Evolutionary conservation across 2,329 filamentous ascomycete genomes (phyloP), one percentile per base, ranked within the genome.

Genomic region (Acrocalymma vagum): DNA sequence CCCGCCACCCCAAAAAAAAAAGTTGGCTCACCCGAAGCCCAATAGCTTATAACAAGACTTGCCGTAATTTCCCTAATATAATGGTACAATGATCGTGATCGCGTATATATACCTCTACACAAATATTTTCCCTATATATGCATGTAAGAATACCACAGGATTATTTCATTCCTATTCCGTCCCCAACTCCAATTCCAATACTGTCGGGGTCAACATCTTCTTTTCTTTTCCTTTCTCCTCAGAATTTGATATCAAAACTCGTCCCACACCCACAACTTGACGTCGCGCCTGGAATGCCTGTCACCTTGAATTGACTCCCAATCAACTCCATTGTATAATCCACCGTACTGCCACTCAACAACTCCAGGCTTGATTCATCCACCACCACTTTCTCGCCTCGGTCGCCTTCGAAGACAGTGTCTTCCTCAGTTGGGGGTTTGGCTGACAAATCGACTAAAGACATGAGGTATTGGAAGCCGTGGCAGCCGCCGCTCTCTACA

Each of bases 401-500:
- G 10, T 84, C 74, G 31, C 85, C 89, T 50, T 89, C 83, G 58
- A 97, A 96, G 16, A 97, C 78, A 0, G 88, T 94, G 65, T 99
- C 94, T 59, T 97, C 94, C 45, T 91, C 85, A 2, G 56, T 49
- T 4, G 60, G 48, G 8, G 67, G 59, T 14, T 53, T 47, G 17
- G 81, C 65, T 34, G 82, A 77, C 11, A 87, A 72, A 37, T 83
- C 78, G 3, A 90, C 86, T 4, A 97, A 79, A 11, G 86, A 89
- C 89, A 99, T 96, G 30, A 95, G 76, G 66, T 99, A 99, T 69
- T 99, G 94, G 70, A 99, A 99, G 33, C 94, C 94, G 72, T 99
- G 94, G 70, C 94, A 99, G 40, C 94, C 94, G 51, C 94, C 94
- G 41, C 87, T 90, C 64, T 95, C 91, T 43, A 99, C 92, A 47